A percentile compares a stretch with the other conserved stretches of the same genome.
phyloP scores from a whole-genome alignment of 2,329 filamentous ascomycete species.

The Uncinocarpus reesii region DNA sequence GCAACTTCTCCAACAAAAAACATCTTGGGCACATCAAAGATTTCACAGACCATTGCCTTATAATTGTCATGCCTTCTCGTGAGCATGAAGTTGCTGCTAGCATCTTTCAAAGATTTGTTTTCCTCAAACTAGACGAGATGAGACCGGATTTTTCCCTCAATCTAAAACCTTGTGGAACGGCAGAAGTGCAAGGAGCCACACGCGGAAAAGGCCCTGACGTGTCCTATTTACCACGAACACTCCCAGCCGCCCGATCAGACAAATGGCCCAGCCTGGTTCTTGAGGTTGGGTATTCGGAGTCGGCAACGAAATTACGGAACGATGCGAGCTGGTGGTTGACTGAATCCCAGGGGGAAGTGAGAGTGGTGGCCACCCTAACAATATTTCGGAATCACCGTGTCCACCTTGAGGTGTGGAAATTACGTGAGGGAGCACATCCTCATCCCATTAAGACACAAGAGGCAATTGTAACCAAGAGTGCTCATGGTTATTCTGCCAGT shows the following conservation, averaged over 20 bases:
- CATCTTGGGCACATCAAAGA: too few species aligned
- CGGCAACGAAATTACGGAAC: neutral
- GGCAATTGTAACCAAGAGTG: neutral
- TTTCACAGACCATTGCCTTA: too few species aligned
- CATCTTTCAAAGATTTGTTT: neutral
- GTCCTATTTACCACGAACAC: neutral
- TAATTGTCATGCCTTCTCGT: neutral
- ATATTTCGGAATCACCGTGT: neutral
- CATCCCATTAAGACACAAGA: neutral
- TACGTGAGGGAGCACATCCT: neutral
- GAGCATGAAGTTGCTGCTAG: neutral
- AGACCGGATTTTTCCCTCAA: neutral
- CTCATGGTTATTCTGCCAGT: neutral
- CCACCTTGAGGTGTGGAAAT: neutral
- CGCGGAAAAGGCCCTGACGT: neutral
- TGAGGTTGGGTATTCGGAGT: conserved; percentile 8
- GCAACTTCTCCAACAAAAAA: too few species aligned
- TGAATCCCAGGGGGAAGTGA: conserved; percentile 2
- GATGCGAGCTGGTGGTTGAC: conserved; percentile 9
- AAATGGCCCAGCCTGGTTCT: conserved; percentile 10
- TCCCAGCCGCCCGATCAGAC: neutral
- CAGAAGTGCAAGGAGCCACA: neutral
- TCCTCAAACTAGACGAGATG: neutral
- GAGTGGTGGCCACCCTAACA: conserved; percentile 4
- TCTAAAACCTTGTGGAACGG: neutral